phyloP scores from a whole-genome alignment of 2,329 filamentous ascomycete species.

The Fusarium humuli region DNA sequence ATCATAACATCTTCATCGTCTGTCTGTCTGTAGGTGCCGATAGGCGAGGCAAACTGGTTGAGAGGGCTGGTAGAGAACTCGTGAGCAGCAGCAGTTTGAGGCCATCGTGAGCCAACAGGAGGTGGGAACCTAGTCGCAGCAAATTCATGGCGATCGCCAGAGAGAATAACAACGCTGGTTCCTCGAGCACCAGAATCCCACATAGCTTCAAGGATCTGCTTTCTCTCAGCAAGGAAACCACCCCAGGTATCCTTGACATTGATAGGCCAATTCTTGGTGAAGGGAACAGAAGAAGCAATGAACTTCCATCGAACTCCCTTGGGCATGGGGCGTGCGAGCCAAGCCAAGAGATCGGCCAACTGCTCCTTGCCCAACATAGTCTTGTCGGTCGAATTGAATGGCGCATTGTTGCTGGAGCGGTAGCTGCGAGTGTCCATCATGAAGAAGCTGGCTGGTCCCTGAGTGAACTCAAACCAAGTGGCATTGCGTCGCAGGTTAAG shows the following conservation, averaged over 20 bases:
- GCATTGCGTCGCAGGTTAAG: conserved; percentile 60
- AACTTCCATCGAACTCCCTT: conserved; percentile 92
- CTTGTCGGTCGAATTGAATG: conserved; percentile 73
- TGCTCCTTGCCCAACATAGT: conserved; percentile 89
- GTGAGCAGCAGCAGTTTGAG: conserved; percentile 74
- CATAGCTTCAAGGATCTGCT: conserved; percentile 85
- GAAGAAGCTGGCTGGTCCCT: conserved; percentile 94
- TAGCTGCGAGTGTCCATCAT: conserved; percentile 92
- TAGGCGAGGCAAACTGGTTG: conserved; percentile 92
- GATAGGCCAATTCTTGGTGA: conserved; percentile 97
- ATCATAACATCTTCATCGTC: conserved; percentile 86
- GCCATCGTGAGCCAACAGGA: conserved; percentile 71
- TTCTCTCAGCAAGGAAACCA: conserved; percentile 86
- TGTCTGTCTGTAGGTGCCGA: conserved; percentile 83
- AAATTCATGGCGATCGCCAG: conserved; percentile 96
- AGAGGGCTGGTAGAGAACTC: conserved; percentile 94
- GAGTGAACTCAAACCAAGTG: conserved; percentile 89
- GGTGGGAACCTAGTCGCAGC: conserved; percentile 84
- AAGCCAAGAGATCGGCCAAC: conserved; percentile 81
- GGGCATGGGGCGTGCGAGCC: conserved; percentile 78
- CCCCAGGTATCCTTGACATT: conserved; percentile 94
- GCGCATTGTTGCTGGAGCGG: conserved; percentile 73
- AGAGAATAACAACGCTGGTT: conserved; percentile 83
- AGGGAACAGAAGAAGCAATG: conserved; percentile 88
- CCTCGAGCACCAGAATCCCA: conserved; percentile 85